A percentile compares a stretch with the other conserved stretches of the same genome.
These are phyloP conservation scores for Phytophthora pluvialis DNA, from an alignment of 352 stramenopile species.

Conservation along the genomic window DNA sequence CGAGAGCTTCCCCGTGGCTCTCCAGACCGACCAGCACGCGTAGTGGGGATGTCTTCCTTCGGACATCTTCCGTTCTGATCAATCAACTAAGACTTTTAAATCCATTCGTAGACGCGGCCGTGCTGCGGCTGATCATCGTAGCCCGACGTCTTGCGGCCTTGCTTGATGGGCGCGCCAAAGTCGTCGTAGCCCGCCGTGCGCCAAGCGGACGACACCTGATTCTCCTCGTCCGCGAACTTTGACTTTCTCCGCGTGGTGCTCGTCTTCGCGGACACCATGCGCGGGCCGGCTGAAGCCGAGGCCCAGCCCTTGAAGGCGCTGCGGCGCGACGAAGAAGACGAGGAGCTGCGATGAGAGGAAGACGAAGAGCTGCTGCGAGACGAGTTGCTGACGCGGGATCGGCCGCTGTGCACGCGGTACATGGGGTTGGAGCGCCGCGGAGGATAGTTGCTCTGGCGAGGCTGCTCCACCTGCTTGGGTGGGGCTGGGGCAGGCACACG, in stretches of 20 bases:
- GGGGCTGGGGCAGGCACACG: constrained; percentile 36
- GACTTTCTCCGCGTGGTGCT: constrained; percentile 12
- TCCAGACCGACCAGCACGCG: constrained; percentile 7
- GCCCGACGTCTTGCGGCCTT: constrained; percentile 17
- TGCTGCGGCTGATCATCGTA: constrained; percentile 32
- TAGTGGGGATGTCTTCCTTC: constrained; percentile 31
- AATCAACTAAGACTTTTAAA: constrained; percentile 36
- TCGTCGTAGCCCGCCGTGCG: constrained; percentile 20
- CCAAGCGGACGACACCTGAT: constrained; percentile 26
- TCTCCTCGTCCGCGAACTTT: constrained; percentile 21
- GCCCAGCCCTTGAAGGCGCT: constrained; percentile 36
- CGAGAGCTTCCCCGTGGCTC: constrained; percentile 26
- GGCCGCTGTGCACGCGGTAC: constrained; percentile 26
- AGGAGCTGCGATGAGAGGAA: constrained; percentile 26
- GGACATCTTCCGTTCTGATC: constrained; percentile 32
- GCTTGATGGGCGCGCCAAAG: constrained; percentile 25
- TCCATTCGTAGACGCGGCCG: constrained; percentile 35
- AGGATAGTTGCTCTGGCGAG: constrained; percentile 32
- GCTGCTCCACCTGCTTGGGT: constrained; percentile 26
- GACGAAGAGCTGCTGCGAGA: constrained; percentile 36
- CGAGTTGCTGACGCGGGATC: constrained; percentile 32
- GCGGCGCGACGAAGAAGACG: constrained; percentile 28
- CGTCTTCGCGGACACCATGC: constrained; percentile 25
- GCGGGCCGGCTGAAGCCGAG: constrained; percentile 36
- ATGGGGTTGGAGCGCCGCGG: constrained; percentile 33